Percentiles rank a stretch among this genome's conserved stretches.
Conservation (phyloP, 2,329 filamentous ascomycete genomes). For the Ceratocystis albifundus region DNA sequence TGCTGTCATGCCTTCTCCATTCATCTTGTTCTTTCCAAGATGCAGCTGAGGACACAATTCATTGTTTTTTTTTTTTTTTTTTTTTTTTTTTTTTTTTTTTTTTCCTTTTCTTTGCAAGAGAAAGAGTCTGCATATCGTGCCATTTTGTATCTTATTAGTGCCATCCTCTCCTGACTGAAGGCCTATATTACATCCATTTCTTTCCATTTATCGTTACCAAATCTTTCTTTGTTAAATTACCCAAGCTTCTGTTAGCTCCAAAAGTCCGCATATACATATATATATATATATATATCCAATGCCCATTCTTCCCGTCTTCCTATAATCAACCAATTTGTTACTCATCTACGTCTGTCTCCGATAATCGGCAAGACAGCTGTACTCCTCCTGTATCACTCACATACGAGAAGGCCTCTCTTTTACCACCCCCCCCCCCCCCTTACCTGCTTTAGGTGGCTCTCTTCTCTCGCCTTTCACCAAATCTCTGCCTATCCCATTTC, state of each 20-base stretch:
- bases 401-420: background rate
- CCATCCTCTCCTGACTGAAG: background rate
- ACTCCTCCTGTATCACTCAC: too few relatives aligned
- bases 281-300: background rate
- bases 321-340: background rate
- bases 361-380: background rate
- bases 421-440: too few relatives aligned
- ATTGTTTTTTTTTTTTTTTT: background rate
- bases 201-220: background rate
- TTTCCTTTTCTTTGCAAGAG: background rate
- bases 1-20: background rate
- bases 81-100: too few relatives aligned
- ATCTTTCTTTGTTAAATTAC: background rate
- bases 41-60: background rate
- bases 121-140: background rate
- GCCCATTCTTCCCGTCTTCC: background rate
- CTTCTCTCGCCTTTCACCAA: background rate
- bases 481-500: background rate
- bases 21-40: background rate
- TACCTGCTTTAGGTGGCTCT: background rate
- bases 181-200: background rate
- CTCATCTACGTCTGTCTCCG: background rate
- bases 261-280: background rate
- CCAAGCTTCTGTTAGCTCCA: background rate
- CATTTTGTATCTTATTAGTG: background rate